These are phyloP conservation scores for Lotus japonicus DNA, from an alignment of 306 rosid species.

Conservation along the genomic window DNA sequence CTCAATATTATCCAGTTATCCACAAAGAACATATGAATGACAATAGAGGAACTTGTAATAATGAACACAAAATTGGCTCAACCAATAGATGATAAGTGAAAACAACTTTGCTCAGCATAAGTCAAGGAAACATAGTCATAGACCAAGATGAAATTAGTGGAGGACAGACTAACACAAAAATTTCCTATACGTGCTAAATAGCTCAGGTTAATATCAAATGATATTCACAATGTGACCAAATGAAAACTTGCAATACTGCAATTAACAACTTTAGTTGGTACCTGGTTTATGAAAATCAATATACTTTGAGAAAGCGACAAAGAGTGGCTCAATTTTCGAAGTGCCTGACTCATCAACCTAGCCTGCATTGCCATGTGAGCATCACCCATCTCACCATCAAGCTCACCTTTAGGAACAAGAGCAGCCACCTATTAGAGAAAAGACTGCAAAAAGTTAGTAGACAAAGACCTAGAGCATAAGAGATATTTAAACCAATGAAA, in stretches of 20 bases:
- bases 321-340: conserved; percentile 85
- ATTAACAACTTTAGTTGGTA: conserved; percentile 21
- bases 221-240: not conserved
- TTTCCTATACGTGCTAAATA: not conserved
- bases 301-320: conserved; percentile 68
- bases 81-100: not conserved
- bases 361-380: conserved; percentile 98
- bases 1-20: too few species aligned
- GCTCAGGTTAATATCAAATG: not conserved
- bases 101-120: not conserved
- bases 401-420: conserved; percentile 91
- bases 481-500: conserved; percentile 6
- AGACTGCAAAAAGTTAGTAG: conserved; percentile 18
- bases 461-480: not conserved
- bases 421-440: conserved; percentile 69
- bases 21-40: not conserved
- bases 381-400: conserved; percentile 94
- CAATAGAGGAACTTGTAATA: not conserved
- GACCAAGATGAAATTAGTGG: not conserved
- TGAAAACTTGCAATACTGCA: not conserved
- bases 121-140: not conserved
- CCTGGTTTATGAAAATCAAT: conserved; percentile 89
- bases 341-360: conserved; percentile 95
- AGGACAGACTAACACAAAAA: not conserved
- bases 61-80: not conserved